phyloP scores from a whole-genome alignment of 768 basidiomycete species.

The Nevesoporus exiguus region DNA sequence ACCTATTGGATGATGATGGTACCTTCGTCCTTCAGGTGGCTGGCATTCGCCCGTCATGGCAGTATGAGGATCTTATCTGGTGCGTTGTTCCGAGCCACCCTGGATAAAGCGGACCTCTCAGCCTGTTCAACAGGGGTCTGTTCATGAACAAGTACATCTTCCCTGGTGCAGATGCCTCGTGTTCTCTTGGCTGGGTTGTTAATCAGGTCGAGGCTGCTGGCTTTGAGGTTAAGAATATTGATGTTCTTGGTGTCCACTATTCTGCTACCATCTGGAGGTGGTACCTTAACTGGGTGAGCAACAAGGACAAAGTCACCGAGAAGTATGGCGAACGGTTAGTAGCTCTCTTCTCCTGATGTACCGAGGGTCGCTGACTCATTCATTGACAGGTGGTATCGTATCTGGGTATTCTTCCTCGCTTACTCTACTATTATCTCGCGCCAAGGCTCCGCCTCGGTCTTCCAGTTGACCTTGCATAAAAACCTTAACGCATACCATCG shows the following conservation, averaged over 20 bases:
- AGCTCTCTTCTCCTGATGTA: not conserved
- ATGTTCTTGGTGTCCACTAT: conserved; percentile 97
- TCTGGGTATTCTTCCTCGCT: conserved; percentile 97
- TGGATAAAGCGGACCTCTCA: not conserved
- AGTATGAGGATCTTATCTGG: conserved; percentile 98
- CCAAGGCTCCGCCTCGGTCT: conserved; percentile 88
- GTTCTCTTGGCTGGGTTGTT: conserved; percentile 94
- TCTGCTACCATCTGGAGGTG: conserved; percentile 85
- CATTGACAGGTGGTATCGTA: conserved; percentile 68
- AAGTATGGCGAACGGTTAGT: conserved; percentile 79
- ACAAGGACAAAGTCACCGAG: conserved; percentile 84
- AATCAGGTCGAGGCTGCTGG: conserved; percentile 83
- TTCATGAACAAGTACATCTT: conserved; percentile 99
- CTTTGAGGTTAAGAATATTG: conserved; percentile 95
- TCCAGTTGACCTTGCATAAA: conserved; percentile 98
- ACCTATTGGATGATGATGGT: conserved; percentile 91
- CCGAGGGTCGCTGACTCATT: not conserved
- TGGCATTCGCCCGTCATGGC: conserved; percentile 93
- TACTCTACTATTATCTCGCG: conserved; percentile 82
- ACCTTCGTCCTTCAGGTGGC: conserved; percentile 97
- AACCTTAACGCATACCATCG: conserved; percentile 96
- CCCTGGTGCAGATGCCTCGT: conserved; percentile 96
- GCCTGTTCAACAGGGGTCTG: conserved; percentile 58
- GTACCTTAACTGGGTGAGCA: conserved; percentile 97
- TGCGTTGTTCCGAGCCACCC: conserved; percentile 26